A percentile compares a stretch with the other conserved stretches of the same genome.
Evolutionary conservation across 2,329 filamentous ascomycete species (phyloP).

Genomic region (Clonostachys solani): DNA sequence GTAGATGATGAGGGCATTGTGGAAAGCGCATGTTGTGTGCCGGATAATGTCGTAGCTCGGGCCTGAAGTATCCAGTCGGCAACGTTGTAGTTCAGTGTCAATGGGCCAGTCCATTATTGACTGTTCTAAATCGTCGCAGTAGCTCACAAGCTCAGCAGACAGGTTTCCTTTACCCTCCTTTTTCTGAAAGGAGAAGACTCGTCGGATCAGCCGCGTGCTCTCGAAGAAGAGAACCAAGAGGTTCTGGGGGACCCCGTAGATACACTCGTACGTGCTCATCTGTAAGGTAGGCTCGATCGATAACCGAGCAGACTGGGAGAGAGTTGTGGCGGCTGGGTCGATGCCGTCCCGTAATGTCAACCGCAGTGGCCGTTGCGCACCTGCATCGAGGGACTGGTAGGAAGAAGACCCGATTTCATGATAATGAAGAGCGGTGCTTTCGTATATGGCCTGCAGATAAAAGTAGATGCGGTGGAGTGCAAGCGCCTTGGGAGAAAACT

Average conservation of each 20-base stretch:
- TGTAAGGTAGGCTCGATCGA: not conserved
- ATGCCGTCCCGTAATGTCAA: not conserved
- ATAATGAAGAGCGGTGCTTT: constrained; percentile 6
- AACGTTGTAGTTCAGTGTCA: not conserved
- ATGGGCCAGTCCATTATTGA: constrained; percentile 6
- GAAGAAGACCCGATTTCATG: not conserved
- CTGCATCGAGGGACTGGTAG: not conserved
- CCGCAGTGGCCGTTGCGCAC: not conserved
- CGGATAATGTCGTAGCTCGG: not conserved
- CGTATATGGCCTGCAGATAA: constrained; percentile 10
- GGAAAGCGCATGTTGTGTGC: constrained; percentile 7
- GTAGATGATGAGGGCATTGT: constrained; percentile 17
- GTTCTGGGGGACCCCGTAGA: constrained; percentile 10
- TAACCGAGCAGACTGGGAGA: too few relatives aligned
- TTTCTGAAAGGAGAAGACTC: not conserved
- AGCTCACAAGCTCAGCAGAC: constrained; percentile 9
- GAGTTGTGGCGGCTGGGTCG: not conserved
- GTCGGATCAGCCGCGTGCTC: constrained; percentile 3
- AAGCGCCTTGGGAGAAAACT: constrained; percentile 3
- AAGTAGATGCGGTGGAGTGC: constrained; percentile 12
- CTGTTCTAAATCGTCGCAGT: constrained; percentile 18
- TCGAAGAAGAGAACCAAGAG: constrained; percentile 5
- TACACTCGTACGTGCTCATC: constrained; percentile 6
- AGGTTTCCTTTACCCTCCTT: not conserved
- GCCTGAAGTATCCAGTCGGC: not conserved